Evolutionary conservation across 768 basidiomycete species (phyloP), one percentile per base, ranked within the genome.

Genomic region (Strobilomyces confusus): DNA sequence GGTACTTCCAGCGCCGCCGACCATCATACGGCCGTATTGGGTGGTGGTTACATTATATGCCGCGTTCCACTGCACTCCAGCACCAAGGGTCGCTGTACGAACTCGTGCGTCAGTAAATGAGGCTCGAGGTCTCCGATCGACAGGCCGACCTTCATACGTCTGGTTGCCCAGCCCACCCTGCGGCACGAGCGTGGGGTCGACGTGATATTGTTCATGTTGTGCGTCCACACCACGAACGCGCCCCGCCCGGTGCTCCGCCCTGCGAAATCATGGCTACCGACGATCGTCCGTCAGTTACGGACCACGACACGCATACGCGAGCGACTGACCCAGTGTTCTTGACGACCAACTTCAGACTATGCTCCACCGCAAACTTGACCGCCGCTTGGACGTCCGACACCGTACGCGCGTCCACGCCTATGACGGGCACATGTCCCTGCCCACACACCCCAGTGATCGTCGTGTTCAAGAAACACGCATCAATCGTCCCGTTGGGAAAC

Each of bases 11-110:
- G 49, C 37, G 9, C 75, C 77, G 9, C 80, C 79, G 9, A 79
- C 70, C 13, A 81, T 63, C 44, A 72, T 61, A 2, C 74, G 69
- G 0, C 66, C 68, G 13, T 73, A 61, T 9, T 67, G 57, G 20
- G 73, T 54, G 5, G 66, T 54, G 5, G 66, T 72, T 12, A 71
- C 71, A 6, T 54, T 59, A 52, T 80, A 80, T 0, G 72, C 73
- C 43, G 77, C 73, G 19, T 56, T 42, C 76, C 77, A 80, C 52
- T 77, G 75, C 3, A 79, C 75, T 1, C 78, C 79, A 44, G 76
- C 72, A 9, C 68, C 74, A 11, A 73, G 45, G 5, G 65, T 67
- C 14, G 60, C 72, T 64, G 20, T 60, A 69, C 71, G 32, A 26
- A 47, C 11, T 33, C 13, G 23, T 36, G 12, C 36, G 13, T 59